A percentile compares a stretch with the other conserved stretches of the same genome.
Evolutionary conservation across 208 protist species (phyloP).

Genomic region (Trypanosoma avium): DNA sequence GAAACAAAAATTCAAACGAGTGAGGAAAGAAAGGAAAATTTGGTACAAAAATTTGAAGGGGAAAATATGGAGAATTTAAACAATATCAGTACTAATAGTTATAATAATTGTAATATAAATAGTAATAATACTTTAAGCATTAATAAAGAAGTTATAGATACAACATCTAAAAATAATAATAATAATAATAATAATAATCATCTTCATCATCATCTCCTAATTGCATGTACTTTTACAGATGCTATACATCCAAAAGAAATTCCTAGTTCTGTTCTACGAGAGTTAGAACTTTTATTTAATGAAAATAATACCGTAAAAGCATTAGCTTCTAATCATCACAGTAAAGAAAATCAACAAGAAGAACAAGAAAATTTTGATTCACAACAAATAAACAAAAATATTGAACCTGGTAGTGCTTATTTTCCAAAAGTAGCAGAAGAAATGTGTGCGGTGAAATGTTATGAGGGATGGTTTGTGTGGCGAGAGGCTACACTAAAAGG

Average conservation of each 20-base stretch:
- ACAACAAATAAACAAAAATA: constrained; percentile 10
- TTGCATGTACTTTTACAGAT: constrained; percentile 69
- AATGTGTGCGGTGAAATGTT: constrained; percentile 75
- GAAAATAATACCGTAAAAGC: background rate
- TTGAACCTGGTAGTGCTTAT: constrained; percentile 77
- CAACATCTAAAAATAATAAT: background rate
- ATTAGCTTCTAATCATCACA: constrained; percentile 20
- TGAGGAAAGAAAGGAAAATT: too few relatives aligned
- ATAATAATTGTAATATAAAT: too few relatives aligned
- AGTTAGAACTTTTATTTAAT: constrained; percentile 52
- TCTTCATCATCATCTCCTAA: constrained; percentile 37
- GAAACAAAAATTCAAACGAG: background rate
- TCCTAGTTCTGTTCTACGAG: constrained; percentile 38
- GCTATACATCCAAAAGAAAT: constrained; percentile 59
- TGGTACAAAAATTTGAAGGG: too few relatives aligned
- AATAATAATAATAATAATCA: background rate
- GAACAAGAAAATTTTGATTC: background rate
- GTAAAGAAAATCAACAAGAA: too few relatives aligned
- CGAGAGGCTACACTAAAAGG: constrained; percentile 57
- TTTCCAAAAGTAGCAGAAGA: constrained; percentile 57
- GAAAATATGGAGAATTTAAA: too few relatives aligned
- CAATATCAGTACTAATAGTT: too few relatives aligned
- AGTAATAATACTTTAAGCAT: too few relatives aligned
- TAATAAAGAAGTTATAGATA: background rate
- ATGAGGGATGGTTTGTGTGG: constrained; percentile 81